phyloP scores from a whole-genome alignment of 2,329 filamentous ascomycete species.

The Aspergillus sp. region DNA sequence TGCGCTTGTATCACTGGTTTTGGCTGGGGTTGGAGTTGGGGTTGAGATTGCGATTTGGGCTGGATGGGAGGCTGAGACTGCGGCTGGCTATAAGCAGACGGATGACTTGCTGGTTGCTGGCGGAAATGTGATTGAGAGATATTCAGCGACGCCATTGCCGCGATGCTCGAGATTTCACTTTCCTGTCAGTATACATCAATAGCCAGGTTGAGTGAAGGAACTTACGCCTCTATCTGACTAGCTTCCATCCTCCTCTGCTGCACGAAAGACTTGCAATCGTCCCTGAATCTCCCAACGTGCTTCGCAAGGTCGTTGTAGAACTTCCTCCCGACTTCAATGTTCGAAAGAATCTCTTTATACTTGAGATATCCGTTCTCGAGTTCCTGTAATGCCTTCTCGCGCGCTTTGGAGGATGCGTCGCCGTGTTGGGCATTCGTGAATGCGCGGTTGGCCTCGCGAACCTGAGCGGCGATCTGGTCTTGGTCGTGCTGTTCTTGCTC shows the following conservation, averaged over 20 bases:
- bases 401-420: slow-evolving; percentile 62
- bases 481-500: slow-evolving; percentile 70
- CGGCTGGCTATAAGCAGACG: slow-evolving; percentile 9
- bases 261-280: slow-evolving; percentile 71
- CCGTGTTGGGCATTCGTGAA: slow-evolving; percentile 67
- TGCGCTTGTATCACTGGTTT: slow-evolving; percentile 4
- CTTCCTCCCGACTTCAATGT: slow-evolving; percentile 83
- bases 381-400: slow-evolving; percentile 78
- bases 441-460: slow-evolving; percentile 68
- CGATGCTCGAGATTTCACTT: slow-evolving; percentile 49
- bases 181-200: slow-evolving; percentile 1
- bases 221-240: slow-evolving; percentile 67
- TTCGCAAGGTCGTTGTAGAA: slow-evolving; percentile 95
- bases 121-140: slow-evolving; percentile 33
- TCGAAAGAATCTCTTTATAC: slow-evolving; percentile 92
- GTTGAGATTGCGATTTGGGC: slow-evolving; percentile 26
- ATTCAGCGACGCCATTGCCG: slow-evolving; percentile 53
- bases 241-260: slow-evolving; percentile 76
- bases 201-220: slow-evolving; percentile 2
- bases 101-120: slow-evolving; percentile 4
- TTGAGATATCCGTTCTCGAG: slow-evolving; percentile 89
- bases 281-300: slow-evolving; percentile 78
- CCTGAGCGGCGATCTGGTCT: slow-evolving; percentile 59
- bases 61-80: slow-evolving; percentile 34
- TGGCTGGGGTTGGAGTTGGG: slow-evolving; percentile 33